Base-by-base conservation (phyloP, 2,329 filamentous ascomycete species). In the Xylariomycetidae sp. region DNA sequence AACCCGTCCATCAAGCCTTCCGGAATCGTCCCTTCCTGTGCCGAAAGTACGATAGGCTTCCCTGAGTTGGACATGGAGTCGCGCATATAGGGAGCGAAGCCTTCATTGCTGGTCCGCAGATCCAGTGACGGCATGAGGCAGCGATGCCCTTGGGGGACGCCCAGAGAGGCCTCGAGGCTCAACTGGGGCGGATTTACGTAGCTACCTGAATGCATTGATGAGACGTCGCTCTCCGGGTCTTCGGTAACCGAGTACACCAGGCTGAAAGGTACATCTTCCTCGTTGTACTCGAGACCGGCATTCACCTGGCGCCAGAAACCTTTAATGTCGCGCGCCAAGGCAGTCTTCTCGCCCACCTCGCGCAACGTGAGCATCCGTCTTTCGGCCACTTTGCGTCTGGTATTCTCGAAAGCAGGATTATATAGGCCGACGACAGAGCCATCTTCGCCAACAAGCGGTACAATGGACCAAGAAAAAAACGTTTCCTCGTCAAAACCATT, bases 371-470 rank as follows among this genome's bases (percentile, higher is more conserved):
- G 67, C 85, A 90, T 89, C 29, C 85, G 72, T 34, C 86, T 68
- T 59, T 90, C 85, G 3, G 82, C 85, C 40, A 92, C 79, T 50
- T 85, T 86, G 14, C 85, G 72, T 15, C 83, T 64, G 2, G 86
- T 92, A 51, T 88, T 88, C 45, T 92, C 86, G 45, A 89, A 90
- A 0, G 81, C 76, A 3, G 85, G 85, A 50, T 89, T 89, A 55
- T 88, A 89, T 0, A 90, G 58, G 2, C 83, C 85, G 41, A 85
- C 77, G 6, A 89, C 82, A 10, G 75, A 75, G 3, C 86, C 86
- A 38, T 88, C 81, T 25, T 72, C 69, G 3, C 85, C 85, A 2
- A 90, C 74, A 41, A 90, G 69, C 0, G 86, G 86, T 16, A 90
- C 82, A 26, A 90, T 79, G 2, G 80, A 85, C 85, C 85, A 90